phyloP scores from a whole-genome alignment of 495 filamentous ascomycete genomes.

The Neurospora sp. region DNA sequence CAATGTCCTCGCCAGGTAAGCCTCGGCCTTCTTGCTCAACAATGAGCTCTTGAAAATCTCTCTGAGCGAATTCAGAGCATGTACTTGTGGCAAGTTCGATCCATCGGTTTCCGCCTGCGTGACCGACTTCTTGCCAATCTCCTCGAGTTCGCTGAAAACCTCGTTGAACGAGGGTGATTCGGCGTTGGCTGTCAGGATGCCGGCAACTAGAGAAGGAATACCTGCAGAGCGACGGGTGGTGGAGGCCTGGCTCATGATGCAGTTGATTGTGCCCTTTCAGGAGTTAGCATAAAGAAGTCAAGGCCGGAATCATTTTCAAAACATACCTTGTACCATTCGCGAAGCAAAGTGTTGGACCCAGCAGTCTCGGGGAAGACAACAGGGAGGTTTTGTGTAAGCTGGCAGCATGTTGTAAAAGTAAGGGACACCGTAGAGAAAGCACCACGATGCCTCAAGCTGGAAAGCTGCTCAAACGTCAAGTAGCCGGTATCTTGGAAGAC shows the following conservation, averaged over 20 bases:
- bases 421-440: constrained; percentile 89
- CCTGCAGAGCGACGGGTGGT: constrained; percentile 91
- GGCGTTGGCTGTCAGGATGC: constrained; percentile 53
- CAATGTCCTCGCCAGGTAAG: constrained; percentile 59
- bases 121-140: constrained; percentile 47
- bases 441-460: constrained; percentile 76
- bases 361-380: constrained; percentile 17
- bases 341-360: constrained; percentile 31
- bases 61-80: constrained; percentile 85
- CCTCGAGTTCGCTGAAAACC: constrained; percentile 36
- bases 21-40: constrained; percentile 52
- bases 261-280: constrained; percentile 45
- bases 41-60: constrained; percentile 74
- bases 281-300: constrained; percentile 4
- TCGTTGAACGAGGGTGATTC: constrained; percentile 40
- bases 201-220: constrained; percentile 73
- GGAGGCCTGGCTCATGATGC: constrained; percentile 58
- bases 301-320: background rate
- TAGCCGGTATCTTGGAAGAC: constrained; percentile 51
- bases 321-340: constrained; percentile 62
- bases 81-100: constrained; percentile 75
- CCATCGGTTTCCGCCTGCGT: constrained; percentile 42
- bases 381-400: constrained; percentile 38
- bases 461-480: constrained; percentile 69
- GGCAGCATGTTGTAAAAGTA: constrained; percentile 73